A percentile compares a stretch with the other conserved stretches of the same genome.
These are phyloP conservation scores for Agaricales sp. DNA, from an alignment of 1,284 basidiomycete species.

Conservation along the genomic window DNA sequence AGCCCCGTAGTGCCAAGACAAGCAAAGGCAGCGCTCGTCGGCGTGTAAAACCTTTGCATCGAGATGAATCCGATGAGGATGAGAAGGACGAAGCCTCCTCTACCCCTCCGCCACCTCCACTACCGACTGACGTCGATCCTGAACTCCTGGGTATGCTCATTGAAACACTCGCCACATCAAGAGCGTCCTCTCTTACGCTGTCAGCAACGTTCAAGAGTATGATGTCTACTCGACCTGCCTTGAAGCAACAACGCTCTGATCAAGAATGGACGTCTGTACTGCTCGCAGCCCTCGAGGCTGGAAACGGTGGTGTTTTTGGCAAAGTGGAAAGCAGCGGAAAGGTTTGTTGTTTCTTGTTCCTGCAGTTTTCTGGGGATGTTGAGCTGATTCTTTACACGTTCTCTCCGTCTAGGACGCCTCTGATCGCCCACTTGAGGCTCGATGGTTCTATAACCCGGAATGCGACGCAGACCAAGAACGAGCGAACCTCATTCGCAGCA, in stretches of 20 bases:
- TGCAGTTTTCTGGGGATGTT: slow-evolving; percentile 2
- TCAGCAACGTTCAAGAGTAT: slow-evolving; percentile 42
- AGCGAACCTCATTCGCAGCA: slow-evolving; percentile 48
- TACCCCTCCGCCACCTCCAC: slow-evolving; percentile 4
- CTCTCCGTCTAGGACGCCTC: slow-evolving; percentile 30
- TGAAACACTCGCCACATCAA: slow-evolving; percentile 61
- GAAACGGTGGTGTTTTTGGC: slow-evolving; percentile 52
- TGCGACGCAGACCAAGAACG: slow-evolving; percentile 59
- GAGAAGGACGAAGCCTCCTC: no score
- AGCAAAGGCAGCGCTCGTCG: no score
- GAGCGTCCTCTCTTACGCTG: slow-evolving; percentile 55
- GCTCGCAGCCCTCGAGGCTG: slow-evolving; percentile 37
- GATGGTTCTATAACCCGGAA: slow-evolving; percentile 72
- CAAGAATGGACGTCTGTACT: slow-evolving; percentile 40
- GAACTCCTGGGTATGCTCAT: slow-evolving; percentile 56
- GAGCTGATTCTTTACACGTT: slow-evolving; percentile 4
- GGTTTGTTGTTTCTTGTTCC: slow-evolving; percentile 21
- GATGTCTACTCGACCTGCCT: slow-evolving; percentile 39
- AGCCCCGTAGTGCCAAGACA: no score
- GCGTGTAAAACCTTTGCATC: no score
- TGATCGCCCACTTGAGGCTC: slow-evolving; percentile 44
- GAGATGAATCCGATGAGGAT: no score
- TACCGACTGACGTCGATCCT: slow-evolving; percentile 1
- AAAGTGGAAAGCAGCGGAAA: slow-evolving; percentile 57
- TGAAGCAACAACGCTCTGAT: slow-evolving; percentile 31